phyloP scores from a whole-genome alignment of 2,329 filamentous ascomycete species.

The Xylaria sp. region DNA sequence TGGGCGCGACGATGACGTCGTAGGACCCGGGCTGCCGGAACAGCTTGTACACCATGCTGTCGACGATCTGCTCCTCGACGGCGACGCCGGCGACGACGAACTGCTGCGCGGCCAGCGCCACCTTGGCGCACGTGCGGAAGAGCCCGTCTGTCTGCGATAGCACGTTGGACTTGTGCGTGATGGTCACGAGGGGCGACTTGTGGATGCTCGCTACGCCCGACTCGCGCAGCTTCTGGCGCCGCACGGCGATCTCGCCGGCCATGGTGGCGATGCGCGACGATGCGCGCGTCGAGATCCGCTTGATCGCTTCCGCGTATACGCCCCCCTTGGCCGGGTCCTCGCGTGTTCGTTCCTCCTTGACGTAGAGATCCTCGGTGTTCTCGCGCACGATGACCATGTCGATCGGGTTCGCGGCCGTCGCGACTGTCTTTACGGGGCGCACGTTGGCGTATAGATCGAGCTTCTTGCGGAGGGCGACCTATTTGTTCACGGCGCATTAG shows the following conservation, averaged over 20 bases:
- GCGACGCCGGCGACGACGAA: conserved; percentile 67
- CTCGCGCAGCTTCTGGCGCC: conserved; percentile 82
- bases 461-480: conserved; percentile 87
- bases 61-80: conserved; percentile 97
- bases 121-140: conserved; percentile 83
- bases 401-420: conserved; percentile 73
- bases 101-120: conserved; percentile 72
- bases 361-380: conserved; percentile 98
- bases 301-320: conserved; percentile 96
- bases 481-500: neutral
- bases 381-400: conserved; percentile 98
- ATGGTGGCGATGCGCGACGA: conserved; percentile 88
- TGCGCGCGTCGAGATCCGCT: conserved; percentile 91
- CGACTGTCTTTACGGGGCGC: conserved; percentile 87
- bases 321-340: conserved; percentile 73
- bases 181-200: conserved; percentile 80
- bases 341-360: conserved; percentile 93
- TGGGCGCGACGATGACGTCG: conserved; percentile 97
- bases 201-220: conserved; percentile 68
- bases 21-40: conserved; percentile 95
- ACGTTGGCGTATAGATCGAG: conserved; percentile 98
- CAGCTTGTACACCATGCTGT: conserved; percentile 99
- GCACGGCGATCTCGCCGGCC: conserved; percentile 92
- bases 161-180: conserved; percentile 99
- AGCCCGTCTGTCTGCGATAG: conserved; percentile 95